Evolutionary conservation across 2,329 filamentous ascomycete genomes (phyloP), one percentile per base, ranked within the genome.

Genomic region (Pyricularia grisea): DNA sequence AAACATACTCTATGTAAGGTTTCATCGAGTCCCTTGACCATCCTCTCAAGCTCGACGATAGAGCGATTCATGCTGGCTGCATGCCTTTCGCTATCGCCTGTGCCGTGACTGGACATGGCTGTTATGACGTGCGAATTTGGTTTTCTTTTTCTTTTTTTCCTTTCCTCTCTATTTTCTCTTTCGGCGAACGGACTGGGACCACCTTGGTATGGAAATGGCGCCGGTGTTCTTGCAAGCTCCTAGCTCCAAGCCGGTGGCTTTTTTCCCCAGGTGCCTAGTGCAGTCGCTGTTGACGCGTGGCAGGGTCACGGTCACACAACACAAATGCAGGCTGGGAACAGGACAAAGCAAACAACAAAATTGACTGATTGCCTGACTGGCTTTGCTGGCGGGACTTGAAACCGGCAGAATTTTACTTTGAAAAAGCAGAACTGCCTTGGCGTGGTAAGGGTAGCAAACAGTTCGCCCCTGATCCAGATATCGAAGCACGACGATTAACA

Each of bases 31-130:
- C 88, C 83, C 69, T 80, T 79, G 33, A 89, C 82, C 73, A 81
- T 81, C 20, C 78, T 80, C 75, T 91, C 87, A 1, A 94, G 85
- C 75, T 90, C 88, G 71, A 83, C 84, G 64, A 94, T 75, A 1
- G 91, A 92, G 68, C 86, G 84, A 69, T 92, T 86, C 64, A 94
- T 80, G 74, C 84, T 87, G 61, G 81, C 76, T 68, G 83, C 79
- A 71, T 88, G 83, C 69, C 79, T 72, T 65, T 74, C 73, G 74
- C 81, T 60, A 10, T 67, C 66, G 28, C 20, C 30, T 12, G 66
- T 55, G 9, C 27, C 66, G 27, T 42, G 66, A 61, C 50, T 55
- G 17, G 55, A 60, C 28, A 31, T 61, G 55, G 50, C 30, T 28
- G 50, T 50, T 50, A 67, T 67, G 31, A 28, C 36, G 36, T 20